A percentile compares a stretch with the other conserved stretches of the same genome.
Evolutionary conservation across 169 alveolate genomes (phyloP).

Genomic region (Plasmodium vinckei): DNA sequence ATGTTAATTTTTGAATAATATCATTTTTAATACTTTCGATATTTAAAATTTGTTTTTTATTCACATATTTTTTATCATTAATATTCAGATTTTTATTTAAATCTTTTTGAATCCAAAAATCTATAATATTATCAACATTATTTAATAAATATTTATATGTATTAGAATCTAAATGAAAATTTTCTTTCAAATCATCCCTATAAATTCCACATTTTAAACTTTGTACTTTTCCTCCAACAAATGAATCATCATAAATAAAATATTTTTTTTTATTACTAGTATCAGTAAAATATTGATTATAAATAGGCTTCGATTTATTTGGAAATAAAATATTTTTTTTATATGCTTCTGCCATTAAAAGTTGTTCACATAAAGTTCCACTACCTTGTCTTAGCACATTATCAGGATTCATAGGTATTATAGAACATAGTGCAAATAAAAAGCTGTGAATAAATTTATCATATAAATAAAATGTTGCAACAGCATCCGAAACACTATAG

Average conservation of each 20-base stretch:
- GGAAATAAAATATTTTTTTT: slow-evolving; percentile 96
- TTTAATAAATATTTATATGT: slow-evolving; percentile 92
- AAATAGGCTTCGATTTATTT: slow-evolving; percentile 93
- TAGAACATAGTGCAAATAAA: slow-evolving; percentile 97
- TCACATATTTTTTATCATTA: slow-evolving; percentile 37
- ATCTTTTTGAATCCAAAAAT: slow-evolving; percentile 88
- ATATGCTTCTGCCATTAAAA: slow-evolving; percentile 98
- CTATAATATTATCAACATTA: slow-evolving; percentile 84
- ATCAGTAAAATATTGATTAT: slow-evolving; percentile 87
- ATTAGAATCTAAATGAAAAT: slow-evolving; percentile 91
- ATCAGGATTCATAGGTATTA: slow-evolving; percentile 97
- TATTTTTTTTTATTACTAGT: slow-evolving; percentile 79
- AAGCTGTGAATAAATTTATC: slow-evolving; percentile 98
- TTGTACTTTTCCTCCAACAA: slow-evolving; percentile 98
- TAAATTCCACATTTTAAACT: slow-evolving; percentile 96
- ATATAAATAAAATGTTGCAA: slow-evolving; percentile 98
- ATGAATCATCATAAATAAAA: slow-evolving; percentile 90
- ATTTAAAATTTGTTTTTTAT: slow-evolving; percentile 50
- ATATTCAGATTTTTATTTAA: slow-evolving; percentile 30
- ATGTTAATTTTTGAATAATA: slow-evolving; percentile 42
- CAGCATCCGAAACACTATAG: slow-evolving; percentile 99
- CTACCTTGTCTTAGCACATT: slow-evolving; percentile 98
- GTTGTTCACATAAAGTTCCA: slow-evolving; percentile 99
- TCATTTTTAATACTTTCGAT: slow-evolving; percentile 34
- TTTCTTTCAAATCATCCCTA: slow-evolving; percentile 96